Evolutionary conservation across 306 rosid species (phyloP).

Genomic region (Myrica gale): DNA sequence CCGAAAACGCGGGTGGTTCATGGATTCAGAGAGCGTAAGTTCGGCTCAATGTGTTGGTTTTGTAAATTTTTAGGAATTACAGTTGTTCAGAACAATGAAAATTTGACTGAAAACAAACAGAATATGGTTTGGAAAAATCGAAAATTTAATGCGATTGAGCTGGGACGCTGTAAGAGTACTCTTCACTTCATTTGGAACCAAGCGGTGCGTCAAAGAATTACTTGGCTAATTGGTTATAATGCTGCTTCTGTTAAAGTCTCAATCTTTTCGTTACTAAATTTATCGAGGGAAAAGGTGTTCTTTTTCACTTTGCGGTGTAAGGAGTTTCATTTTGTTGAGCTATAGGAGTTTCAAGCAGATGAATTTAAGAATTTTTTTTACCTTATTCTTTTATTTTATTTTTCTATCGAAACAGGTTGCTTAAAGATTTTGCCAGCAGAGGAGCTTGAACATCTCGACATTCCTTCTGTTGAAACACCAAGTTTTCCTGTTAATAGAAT

Average conservation of each 20-base stretch:
- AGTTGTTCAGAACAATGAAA: neutral
- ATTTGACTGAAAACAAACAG: neutral
- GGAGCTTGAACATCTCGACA: conserved; percentile 73
- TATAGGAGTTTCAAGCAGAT: neutral
- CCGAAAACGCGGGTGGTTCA: conserved; percentile 59
- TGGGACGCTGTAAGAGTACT: neutral
- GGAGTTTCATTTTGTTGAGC: neutral
- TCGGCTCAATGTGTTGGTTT: neutral
- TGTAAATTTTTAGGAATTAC: neutral
- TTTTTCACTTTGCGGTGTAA: neutral
- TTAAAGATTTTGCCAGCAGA: conserved; percentile 72
- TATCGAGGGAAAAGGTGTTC: neutral
- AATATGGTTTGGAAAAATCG: neutral
- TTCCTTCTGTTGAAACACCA: conserved; percentile 43
- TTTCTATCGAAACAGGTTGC: conserved; percentile 59
- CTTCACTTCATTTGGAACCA: neutral
- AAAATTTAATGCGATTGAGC: neutral
- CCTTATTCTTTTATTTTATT: neutral
- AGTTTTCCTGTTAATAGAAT: conserved; percentile 43
- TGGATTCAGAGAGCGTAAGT: conserved; percentile 79
- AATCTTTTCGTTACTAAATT: neutral
- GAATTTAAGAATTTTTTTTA: too few relatives aligned
- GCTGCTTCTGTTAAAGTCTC: too few relatives aligned
- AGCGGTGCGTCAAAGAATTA: neutral
- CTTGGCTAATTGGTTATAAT: neutral